phyloP scores from a whole-genome alignment of 441 rosid genomes.

The Viola pubescens region DNA sequence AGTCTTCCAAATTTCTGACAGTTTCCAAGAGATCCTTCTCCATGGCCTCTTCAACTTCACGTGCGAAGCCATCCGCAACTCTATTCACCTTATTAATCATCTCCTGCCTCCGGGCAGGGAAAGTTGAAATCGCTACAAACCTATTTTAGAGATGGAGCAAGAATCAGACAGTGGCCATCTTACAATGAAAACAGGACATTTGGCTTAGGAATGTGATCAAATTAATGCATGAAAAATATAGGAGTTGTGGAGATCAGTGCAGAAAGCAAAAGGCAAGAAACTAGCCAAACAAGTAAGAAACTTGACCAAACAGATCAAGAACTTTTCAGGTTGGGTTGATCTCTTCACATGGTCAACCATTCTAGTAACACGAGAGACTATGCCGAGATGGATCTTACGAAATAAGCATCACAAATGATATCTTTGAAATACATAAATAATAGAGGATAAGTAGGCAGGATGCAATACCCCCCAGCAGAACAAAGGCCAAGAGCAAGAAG shows the following conservation, averaged over 20 bases:
- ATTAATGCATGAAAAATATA: background rate
- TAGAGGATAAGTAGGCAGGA: constrained; percentile 5
- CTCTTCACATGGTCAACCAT: background rate
- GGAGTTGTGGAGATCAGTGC: background rate
- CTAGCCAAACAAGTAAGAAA: background rate
- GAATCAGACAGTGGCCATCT: constrained; percentile 8
- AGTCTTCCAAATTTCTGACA: constrained; percentile 38
- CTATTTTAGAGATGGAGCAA: constrained; percentile 27
- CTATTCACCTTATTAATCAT: constrained; percentile 58
- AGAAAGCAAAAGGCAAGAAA: background rate
- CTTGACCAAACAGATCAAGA: background rate
- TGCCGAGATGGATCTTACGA: background rate
- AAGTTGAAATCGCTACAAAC: constrained; percentile 65
- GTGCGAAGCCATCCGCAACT: constrained; percentile 58
- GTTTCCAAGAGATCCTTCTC: constrained; percentile 63
- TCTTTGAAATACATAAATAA: background rate
- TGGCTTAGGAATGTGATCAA: no score
- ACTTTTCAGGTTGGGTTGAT: background rate
- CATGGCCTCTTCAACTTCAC: constrained; percentile 83
- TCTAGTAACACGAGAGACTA: background rate
- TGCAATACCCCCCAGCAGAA: constrained; percentile 84
- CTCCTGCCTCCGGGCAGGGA: constrained; percentile 59
- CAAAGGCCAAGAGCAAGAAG: constrained; percentile 89
- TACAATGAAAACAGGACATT: no score
- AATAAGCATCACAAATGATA: background rate